phyloP scores from a whole-genome alignment of 2,329 filamentous ascomycete genomes.

The Lecanoromycetidae sp. region DNA sequence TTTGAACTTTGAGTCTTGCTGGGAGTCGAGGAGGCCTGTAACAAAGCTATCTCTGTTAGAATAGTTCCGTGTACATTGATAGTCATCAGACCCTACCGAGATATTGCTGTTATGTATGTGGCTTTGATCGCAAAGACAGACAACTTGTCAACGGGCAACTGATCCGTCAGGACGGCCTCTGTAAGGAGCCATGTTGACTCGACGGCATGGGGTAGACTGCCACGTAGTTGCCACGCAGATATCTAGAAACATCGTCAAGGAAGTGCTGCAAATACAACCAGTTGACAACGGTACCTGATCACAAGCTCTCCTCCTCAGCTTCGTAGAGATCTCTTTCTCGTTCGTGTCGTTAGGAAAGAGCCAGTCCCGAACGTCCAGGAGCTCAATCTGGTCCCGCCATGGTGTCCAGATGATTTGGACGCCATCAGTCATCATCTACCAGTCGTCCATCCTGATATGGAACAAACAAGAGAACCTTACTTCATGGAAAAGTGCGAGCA shows the following conservation, averaged over 20 bases:
- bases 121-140: conserved; percentile 35
- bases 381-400: conserved; percentile 16
- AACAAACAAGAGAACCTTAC: not conserved
- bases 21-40: conserved; percentile 34
- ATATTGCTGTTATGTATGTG: conserved; percentile 35
- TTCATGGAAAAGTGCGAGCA: not conserved
- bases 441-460: not conserved
- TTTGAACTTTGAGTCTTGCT: conserved; percentile 29
- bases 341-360: conserved; percentile 7
- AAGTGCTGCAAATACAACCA: not conserved
- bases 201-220: conserved; percentile 34
- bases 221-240: conserved; percentile 34
- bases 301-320: conserved; percentile 13
- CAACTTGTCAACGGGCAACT: conserved; percentile 25
- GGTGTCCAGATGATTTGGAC: conserved; percentile 17
- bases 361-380: conserved; percentile 13
- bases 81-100: conserved; percentile 25
- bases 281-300: conserved; percentile 11
- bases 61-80: conserved; percentile 1
- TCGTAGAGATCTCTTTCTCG: not conserved
- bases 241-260: conserved; percentile 24
- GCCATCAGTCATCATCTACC: conserved; percentile 7
- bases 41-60: conserved; percentile 27
- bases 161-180: conserved; percentile 35
- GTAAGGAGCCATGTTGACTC: conserved; percentile 35